Conservation (phyloP, 371 early-diverging fungal species). For the Rhizopus microsporus region DNA sequence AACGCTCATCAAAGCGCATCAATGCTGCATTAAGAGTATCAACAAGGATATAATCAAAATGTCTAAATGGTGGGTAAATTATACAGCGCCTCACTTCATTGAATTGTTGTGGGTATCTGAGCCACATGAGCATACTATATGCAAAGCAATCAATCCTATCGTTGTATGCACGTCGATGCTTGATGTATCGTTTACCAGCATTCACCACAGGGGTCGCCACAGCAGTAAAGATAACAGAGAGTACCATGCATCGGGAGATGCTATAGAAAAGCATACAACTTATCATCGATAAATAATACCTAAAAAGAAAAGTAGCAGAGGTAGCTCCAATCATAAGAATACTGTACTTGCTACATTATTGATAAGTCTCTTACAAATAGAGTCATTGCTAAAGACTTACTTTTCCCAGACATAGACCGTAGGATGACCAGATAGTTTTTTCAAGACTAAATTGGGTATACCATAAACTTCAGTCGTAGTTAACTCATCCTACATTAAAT, state of each 20-base stretch:
- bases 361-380: neutral
- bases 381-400: slow-evolving; percentile 11
- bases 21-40: slow-evolving; percentile 8
- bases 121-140: neutral
- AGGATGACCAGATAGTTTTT: slow-evolving; percentile 17
- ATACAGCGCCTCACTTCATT: neutral
- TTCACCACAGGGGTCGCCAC: neutral
- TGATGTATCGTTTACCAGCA: neutral
- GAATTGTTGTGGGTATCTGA: slow-evolving; percentile 16
- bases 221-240: neutral
- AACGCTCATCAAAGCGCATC: slow-evolving; percentile 11
- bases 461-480: slow-evolving; percentile 11
- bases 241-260: neutral
- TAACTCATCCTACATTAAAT: neutral
- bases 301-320: neutral
- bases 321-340: neutral
- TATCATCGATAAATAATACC: neutral
- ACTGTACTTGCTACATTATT: neutral
- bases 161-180: neutral
- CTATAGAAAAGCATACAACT: neutral
- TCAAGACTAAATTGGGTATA: slow-evolving; percentile 15
- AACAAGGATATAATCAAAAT: slow-evolving; percentile 8
- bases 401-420: slow-evolving; percentile 13
- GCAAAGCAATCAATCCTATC: neutral
- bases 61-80: neutral